phyloP scores from a whole-genome alignment of 2,329 filamentous ascomycete genomes.

The Colletotrichum sp. region DNA sequence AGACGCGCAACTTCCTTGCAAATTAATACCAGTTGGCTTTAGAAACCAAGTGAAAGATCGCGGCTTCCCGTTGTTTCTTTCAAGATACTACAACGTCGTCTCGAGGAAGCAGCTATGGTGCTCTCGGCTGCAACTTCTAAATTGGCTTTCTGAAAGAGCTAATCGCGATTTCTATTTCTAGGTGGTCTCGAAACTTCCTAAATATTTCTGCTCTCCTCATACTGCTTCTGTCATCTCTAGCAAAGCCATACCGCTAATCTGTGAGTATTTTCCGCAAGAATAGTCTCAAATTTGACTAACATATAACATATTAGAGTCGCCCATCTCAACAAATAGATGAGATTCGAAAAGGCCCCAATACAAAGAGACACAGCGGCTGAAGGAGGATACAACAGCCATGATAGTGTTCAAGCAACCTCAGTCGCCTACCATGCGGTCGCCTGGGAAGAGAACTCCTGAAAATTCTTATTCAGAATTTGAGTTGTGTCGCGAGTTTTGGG shows the following conservation, averaged over 20 bases:
- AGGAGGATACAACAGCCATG: not conserved
- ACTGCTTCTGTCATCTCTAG: not conserved
- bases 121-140: not conserved
- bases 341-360: not conserved
- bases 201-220: not conserved
- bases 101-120: not conserved
- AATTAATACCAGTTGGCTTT: not conserved
- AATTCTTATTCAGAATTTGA: not conserved
- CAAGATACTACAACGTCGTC: not conserved
- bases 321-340: not conserved
- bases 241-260: rapidly evolving
- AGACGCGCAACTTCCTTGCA: not conserved
- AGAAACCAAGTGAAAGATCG: not conserved
- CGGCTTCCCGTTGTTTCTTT: not conserved
- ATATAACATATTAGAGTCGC: not conserved
- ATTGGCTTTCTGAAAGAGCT: not conserved
- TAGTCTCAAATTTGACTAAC: not conserved
- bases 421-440: not conserved
- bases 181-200: too few relatives aligned
- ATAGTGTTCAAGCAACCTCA: not conserved
- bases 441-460: not conserved
- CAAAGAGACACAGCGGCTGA: not conserved
- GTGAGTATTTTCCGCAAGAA: rapidly evolving
- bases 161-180: not conserved
- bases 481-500: not conserved